Percentiles rank a stretch among this genome's conserved stretches.
phyloP scores from a whole-genome alignment of 768 basidiomycete genomes.

The Mrakia blollopis region DNA sequence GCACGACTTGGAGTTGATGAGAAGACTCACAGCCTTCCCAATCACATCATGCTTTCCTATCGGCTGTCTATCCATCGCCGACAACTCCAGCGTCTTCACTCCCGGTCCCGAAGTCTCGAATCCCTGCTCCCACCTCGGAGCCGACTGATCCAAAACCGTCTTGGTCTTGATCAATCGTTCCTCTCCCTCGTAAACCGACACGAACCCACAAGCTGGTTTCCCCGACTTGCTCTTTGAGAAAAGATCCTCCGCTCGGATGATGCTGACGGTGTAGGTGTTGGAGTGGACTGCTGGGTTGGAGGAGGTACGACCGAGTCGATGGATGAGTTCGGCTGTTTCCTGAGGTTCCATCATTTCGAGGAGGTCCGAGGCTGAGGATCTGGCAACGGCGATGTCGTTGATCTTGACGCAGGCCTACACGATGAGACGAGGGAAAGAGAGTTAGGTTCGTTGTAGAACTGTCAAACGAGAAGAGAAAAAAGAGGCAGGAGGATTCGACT shows the following conservation, averaged over 20 bases:
- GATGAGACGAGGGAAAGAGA: not conserved
- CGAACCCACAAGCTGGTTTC: not conserved
- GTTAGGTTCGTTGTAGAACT: not conserved
- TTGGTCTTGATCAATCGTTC: not conserved
- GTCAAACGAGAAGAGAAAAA: not conserved
- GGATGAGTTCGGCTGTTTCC: not conserved
- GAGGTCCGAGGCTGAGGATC: not conserved
- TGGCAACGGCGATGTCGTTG: not conserved
- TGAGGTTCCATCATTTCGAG: conserved; percentile 2
- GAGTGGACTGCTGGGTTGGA: not conserved
- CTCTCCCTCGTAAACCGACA: not conserved
- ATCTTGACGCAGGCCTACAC: not conserved
- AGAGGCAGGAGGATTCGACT: not conserved
- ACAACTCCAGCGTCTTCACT: not conserved
- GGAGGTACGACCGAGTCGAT: not conserved
- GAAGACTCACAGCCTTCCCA: not conserved
- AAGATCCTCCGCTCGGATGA: not conserved
- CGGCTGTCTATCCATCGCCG: conserved; percentile 1
- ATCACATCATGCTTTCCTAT: not conserved
- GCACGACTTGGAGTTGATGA: not conserved
- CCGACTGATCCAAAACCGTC: not conserved
- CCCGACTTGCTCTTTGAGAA: not conserved
- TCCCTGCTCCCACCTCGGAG: not conserved
- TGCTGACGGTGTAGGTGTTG: conserved; percentile 5
- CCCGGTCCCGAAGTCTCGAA: not conserved